Percentiles rank a stretch among this genome's conserved stretches.
Conservation (phyloP, 768 basidiomycete species). For the Suillus occidentalis region DNA sequence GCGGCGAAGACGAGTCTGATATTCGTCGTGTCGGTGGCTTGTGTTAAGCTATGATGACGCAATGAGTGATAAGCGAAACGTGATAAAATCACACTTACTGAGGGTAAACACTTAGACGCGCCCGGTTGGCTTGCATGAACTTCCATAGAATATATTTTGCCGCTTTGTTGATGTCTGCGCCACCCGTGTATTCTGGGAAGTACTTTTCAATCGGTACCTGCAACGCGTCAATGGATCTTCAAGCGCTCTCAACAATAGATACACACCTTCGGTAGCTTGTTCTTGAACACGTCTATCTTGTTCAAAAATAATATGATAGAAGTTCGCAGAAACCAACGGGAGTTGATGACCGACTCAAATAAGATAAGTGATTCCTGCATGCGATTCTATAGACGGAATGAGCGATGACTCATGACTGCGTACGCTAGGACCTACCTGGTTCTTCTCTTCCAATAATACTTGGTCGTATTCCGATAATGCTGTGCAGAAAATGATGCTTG, state of each 20-base stretch:
- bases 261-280: conserved; percentile 57
- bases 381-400: conserved; percentile 50
- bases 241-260: not conserved
- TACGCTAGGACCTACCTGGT: conserved; percentile 25
- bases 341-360: conserved; percentile 79
- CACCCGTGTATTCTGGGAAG: conserved; percentile 89
- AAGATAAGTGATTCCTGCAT: conserved; percentile 74
- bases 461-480: conserved; percentile 78
- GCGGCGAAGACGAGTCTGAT: conserved; percentile 82
- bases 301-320: conserved; percentile 69
- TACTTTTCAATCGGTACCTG: conserved; percentile 75
- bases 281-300: conserved; percentile 78
- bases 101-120: conserved; percentile 84
- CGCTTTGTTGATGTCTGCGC: conserved; percentile 88
- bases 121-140: conserved; percentile 90
- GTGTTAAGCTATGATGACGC: conserved; percentile 57
- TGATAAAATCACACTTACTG: conserved; percentile 55
- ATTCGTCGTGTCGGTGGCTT: conserved; percentile 87
- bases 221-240: not conserved
- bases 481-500: conserved; percentile 77
- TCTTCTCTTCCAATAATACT: conserved; percentile 60
- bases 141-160: conserved; percentile 94
- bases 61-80: not conserved
- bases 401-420: conserved; percentile 1
- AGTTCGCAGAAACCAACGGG: conserved; percentile 70